These are phyloP conservation scores for Epichloe amarillans DNA, from an alignment of 2,329 filamentous ascomycete species.

Conservation along the genomic window DNA sequence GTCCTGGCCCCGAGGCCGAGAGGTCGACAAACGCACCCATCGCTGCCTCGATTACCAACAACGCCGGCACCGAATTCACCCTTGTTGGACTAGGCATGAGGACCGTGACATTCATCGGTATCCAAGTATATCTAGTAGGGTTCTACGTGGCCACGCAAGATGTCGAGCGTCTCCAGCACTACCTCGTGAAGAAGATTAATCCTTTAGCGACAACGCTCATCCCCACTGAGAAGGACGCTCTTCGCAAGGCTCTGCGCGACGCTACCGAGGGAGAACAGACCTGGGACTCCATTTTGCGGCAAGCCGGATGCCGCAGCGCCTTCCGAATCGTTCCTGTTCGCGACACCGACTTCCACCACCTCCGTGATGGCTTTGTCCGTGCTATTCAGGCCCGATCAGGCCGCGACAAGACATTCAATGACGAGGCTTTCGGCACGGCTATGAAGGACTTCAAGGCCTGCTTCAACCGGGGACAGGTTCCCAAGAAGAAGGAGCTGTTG, in stretches of 20 bases:
- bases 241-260: conserved; percentile 59
- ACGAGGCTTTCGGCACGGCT: conserved; percentile 63
- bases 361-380: conserved; percentile 82
- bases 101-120: conserved; percentile 75
- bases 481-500: conserved; percentile 67
- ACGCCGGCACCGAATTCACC: conserved; percentile 58
- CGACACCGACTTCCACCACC: conserved; percentile 86
- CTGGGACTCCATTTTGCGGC: conserved; percentile 59
- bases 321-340: conserved; percentile 81
- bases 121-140: conserved; percentile 91
- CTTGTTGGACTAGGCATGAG: conserved; percentile 78
- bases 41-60: conserved; percentile 23
- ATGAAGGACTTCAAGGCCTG: conserved; percentile 67
- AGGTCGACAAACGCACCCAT: conserved; percentile 16
- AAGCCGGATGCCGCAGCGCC: conserved; percentile 56
- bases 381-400: conserved; percentile 65
- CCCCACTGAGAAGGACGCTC: conserved; percentile 60
- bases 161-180: conserved; percentile 65
- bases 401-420: conserved; percentile 40
- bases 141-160: conserved; percentile 80
- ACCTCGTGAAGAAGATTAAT: conserved; percentile 64
- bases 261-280: conserved; percentile 53
- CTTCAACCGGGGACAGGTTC: conserved; percentile 70
- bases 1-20: conserved; percentile 8
- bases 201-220: conserved; percentile 72